Percentiles rank a stretch among this genome's conserved stretches.
Conservation (phyloP, 2,329 filamentous ascomycete genomes). For the Cladophialophora carrionii region DNA sequence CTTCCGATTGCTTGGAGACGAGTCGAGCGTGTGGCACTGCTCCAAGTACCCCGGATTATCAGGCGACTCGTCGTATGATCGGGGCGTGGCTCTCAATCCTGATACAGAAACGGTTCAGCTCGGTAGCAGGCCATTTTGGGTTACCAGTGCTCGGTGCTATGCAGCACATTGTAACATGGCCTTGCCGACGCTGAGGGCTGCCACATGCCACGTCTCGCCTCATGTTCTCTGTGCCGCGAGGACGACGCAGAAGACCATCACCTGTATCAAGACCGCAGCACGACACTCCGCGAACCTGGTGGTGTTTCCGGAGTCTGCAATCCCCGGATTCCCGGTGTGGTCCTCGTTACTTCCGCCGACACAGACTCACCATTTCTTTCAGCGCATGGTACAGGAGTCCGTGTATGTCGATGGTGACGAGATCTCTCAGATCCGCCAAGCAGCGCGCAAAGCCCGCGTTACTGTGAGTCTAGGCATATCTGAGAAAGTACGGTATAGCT, state of each 20-base stretch:
- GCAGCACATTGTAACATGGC: conserved; percentile 35
- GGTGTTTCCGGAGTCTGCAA: conserved; percentile 59
- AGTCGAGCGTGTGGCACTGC: background rate
- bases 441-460: conserved; percentile 46
- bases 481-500: conserved; percentile 51
- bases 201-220: conserved; percentile 47
- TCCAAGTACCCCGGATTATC: conserved; percentile 12
- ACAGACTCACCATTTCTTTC: conserved; percentile 54
- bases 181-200: conserved; percentile 39
- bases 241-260: conserved; percentile 55
- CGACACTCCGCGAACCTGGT: conserved; percentile 53
- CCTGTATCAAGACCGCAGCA: conserved; percentile 52
- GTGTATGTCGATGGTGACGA: conserved; percentile 54
- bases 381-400: conserved; percentile 52
- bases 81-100: background rate
- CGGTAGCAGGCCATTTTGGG: conserved; percentile 12
- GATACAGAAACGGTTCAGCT: background rate
- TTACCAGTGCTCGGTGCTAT: background rate
- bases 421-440: conserved; percentile 47
- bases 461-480: conserved; percentile 57
- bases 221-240: conserved; percentile 53
- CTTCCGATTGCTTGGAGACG: conserved; percentile 9
- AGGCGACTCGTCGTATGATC: conserved; percentile 14
- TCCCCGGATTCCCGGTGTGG: conserved; percentile 60
- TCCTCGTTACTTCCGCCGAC: conserved; percentile 52